Evolutionary conservation across 1,139 yeast genomes (phyloP), one percentile per base, ranked within the genome.

Genomic region (Magnusiomyces suaveolens): DNA sequence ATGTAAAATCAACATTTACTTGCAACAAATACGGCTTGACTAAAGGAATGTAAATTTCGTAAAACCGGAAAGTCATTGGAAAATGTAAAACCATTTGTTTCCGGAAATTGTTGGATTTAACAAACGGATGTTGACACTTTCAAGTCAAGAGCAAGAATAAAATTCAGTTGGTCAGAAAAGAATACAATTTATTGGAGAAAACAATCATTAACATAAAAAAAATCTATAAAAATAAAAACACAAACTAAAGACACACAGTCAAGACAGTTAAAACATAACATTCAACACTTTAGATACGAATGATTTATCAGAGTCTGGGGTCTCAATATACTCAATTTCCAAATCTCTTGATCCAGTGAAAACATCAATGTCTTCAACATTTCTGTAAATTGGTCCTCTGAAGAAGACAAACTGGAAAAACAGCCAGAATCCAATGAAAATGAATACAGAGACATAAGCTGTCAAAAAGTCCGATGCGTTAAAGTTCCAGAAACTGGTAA

Each of bases 321-420:
- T 29, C 33, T 6, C 12, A 29, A 6, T 29, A 71, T 72, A 69
- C 41, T 64, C 72, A 44, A 66, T 62, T 21, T 63, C 62, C 52
- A 70, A 67, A 44, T 85, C 94, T 51, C 89, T 77, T 63, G 94
- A 75, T 1, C 95, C 95, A 0, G 87, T 77, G 64, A 85, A 94
- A 60, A 84, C 75, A 66, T 87, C 95, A 56, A 87, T 68, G 25
- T 83, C 80, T 59, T 83, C 87, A 54, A 86, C 78, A 20, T 48
- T 51, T 16, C 46, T 52, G 38, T 49, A 39, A n/a, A 46, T 32
- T n/a, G 41, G 29, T 1, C 56, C 56, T 23, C 46, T 47, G 48
- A 54, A 56, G 29, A 56, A 38, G 44, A 61, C 48, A 4, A 81
- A 51, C 62, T 79, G 80, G 69, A 83, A 84, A 1, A 79, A 76